A percentile compares a stretch with the other conserved stretches of the same genome.
Evolutionary conservation across 176 grass and related monocot genomes (phyloP).

Genomic region (Aegilops tauschii): DNA sequence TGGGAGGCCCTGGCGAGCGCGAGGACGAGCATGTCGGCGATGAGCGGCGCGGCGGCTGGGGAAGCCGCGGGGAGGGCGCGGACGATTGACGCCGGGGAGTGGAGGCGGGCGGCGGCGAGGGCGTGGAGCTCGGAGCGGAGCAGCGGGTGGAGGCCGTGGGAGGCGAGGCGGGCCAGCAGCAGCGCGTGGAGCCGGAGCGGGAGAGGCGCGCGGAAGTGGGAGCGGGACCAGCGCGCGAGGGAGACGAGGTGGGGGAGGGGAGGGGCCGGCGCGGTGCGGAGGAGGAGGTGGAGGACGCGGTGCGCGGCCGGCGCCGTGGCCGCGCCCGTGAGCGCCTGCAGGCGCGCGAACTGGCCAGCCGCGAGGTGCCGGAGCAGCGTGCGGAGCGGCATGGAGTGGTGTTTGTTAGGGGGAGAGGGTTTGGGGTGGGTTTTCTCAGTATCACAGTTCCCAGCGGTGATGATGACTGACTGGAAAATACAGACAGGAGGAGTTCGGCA

Average conservation of each 20-base stretch:
- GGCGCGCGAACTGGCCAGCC: conserved; percentile 32
- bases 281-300: conserved; percentile 51
- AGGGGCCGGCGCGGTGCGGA: conserved; percentile 32
- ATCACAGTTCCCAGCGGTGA: too few species aligned
- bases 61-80: conserved; percentile 41
- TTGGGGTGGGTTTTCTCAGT: too few species aligned
- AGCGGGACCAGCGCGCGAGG: conserved; percentile 56
- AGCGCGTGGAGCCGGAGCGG: conserved; percentile 61
- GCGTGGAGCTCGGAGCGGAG: conserved; percentile 75
- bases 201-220: conserved; percentile 50
- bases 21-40: conserved; percentile 70
- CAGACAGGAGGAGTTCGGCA: too few species aligned
- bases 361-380: conserved; percentile 46
- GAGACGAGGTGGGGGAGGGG: conserved; percentile 42
- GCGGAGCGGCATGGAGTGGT: conserved; percentile 20
- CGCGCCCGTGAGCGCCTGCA: conserved; percentile 45
- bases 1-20: conserved; percentile 46
- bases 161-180: conserved; percentile 68
- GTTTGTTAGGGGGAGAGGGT: too few species aligned
- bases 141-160: conserved; percentile 38
- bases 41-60: conserved; percentile 39
- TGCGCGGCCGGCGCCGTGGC: conserved; percentile 40
- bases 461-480: too few species aligned
- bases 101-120: conserved; percentile 41
- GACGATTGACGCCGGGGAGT: conserved; percentile 56